These are phyloP conservation scores for Coniochaeta sp. DNA, from an alignment of 2,329 filamentous ascomycete genomes.

Conservation along the genomic window DNA sequence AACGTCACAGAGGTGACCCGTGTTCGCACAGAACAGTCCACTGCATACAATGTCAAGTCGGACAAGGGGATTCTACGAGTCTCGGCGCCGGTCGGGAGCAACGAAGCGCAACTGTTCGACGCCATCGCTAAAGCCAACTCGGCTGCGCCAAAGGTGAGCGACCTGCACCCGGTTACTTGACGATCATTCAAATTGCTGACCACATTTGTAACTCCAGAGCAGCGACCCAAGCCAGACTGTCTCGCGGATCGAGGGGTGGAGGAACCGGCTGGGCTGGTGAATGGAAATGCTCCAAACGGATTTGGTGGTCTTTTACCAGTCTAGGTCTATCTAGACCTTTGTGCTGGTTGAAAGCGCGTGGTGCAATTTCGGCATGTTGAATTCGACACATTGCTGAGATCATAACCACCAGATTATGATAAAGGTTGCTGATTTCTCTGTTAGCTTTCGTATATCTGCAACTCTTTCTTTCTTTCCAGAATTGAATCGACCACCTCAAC, in stretches of 20 bases:
- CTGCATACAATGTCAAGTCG: not conserved
- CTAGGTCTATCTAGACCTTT: too few species aligned
- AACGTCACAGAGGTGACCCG: not conserved
- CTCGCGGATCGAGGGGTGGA: not conserved
- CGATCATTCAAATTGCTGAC: not conserved
- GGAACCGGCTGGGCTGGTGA: not conserved
- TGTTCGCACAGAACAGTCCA: not conserved
- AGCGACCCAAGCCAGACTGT: not conserved
- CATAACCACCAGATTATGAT: too few species aligned
- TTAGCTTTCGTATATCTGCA: too few species aligned
- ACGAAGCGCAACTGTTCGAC: not conserved
- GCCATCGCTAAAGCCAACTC: not conserved
- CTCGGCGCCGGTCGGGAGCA: constrained; percentile 1
- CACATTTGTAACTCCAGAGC: not conserved
- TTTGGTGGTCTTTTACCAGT: not conserved
- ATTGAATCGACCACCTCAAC: too few species aligned
- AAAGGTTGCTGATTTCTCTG: too few species aligned
- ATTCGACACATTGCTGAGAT: too few species aligned
- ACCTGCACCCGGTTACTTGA: not conserved
- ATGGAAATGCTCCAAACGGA: not conserved
- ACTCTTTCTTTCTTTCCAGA: too few species aligned
- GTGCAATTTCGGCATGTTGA: too few species aligned
- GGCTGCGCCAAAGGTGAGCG: not conserved
- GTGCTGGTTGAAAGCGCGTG: too few species aligned
- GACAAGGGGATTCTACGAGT: not conserved